phyloP scores from a whole-genome alignment of 345 rosid species.

The Abelmoschus esculentus region DNA sequence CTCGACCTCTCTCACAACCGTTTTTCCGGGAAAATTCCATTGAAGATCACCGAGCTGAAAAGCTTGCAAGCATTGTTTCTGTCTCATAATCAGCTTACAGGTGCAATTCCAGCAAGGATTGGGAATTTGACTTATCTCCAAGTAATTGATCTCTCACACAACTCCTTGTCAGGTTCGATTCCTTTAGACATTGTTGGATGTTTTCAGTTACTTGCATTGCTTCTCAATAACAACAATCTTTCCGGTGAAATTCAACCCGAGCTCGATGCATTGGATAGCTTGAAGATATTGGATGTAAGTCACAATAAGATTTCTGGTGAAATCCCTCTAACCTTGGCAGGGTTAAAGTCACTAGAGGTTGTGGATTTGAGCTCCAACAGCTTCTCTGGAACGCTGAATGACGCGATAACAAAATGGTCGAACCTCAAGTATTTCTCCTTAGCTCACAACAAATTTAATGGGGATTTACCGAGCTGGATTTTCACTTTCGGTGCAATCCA shows the following conservation, averaged over 20 bases:
- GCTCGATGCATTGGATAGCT: constrained; percentile 77
- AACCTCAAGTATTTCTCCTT: constrained; percentile 71
- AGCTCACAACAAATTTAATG: constrained; percentile 63
- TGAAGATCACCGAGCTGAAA: constrained; percentile 64
- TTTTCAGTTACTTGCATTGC: constrained; percentile 72
- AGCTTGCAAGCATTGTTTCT: constrained; percentile 77
- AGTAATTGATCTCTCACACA: constrained; percentile 73
- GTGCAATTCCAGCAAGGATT: constrained; percentile 72
- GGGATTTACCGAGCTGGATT: constrained; percentile 67
- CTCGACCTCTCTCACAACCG: constrained; percentile 76
- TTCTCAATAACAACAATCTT: constrained; percentile 66
- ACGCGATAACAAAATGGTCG: constrained; percentile 82
- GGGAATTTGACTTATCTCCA: constrained; percentile 89
- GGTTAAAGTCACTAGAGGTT: constrained; percentile 77
- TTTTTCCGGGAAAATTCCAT: constrained; percentile 59
- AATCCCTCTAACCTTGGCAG: constrained; percentile 80
- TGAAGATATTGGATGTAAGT: constrained; percentile 76
- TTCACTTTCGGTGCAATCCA: constrained; percentile 62
- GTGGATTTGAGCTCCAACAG: constrained; percentile 82
- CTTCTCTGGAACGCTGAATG: constrained; percentile 70
- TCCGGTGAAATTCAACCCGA: constrained; percentile 83
- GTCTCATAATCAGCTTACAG: constrained; percentile 67
- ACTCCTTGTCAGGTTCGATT: constrained; percentile 64
- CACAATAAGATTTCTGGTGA: constrained; percentile 73
- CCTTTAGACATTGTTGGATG: constrained; percentile 81